Evolutionary conservation across 306 rosid genomes (phyloP).

Genomic region (Boehmeria nivea): DNA sequence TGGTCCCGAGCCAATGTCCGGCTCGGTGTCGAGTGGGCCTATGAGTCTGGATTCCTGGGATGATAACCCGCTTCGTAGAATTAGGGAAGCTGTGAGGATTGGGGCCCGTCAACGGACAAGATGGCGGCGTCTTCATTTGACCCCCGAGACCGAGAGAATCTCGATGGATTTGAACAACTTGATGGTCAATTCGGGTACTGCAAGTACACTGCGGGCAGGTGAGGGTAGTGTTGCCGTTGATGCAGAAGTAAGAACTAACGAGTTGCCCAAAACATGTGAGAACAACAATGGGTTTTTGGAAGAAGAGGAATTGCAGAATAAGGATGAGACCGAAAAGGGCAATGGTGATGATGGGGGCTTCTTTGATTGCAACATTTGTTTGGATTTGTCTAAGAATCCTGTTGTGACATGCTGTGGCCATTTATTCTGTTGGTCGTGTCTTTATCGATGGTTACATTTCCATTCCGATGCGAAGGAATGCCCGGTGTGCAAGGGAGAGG

Average conservation of each 20-base stretch:
- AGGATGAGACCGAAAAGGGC: constrained; percentile 63
- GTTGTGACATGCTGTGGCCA: constrained; percentile 98
- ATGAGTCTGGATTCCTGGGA: constrained; percentile 57
- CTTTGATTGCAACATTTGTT: constrained; percentile 91
- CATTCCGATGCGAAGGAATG: constrained; percentile 90
- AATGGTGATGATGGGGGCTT: constrained; percentile 69
- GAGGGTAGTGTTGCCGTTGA: constrained; percentile 67
- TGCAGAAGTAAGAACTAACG: constrained; percentile 59
- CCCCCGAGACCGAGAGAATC: constrained; percentile 41
- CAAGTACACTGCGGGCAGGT: constrained; percentile 58
- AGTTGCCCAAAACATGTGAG: constrained; percentile 61
- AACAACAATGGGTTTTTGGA: constrained; percentile 46
- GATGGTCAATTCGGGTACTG: constrained; percentile 57
- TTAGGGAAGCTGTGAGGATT: constrained; percentile 48
- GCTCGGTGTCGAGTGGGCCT: constrained; percentile 30
- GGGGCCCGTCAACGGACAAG: constrained; percentile 59
- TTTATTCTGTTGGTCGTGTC: constrained; percentile 89
- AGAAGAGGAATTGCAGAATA: constrained; percentile 47
- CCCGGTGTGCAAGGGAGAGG: constrained; percentile 98
- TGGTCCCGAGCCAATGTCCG: constrained; percentile 49
- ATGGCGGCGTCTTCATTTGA: constrained; percentile 35
- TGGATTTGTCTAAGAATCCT: constrained; percentile 83
- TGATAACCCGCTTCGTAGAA: constrained; percentile 43
- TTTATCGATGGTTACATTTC: constrained; percentile 78
- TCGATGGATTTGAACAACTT: constrained; percentile 54